Conservation (phyloP, 2,329 filamentous ascomycete species). For the Penicillium sp. region DNA sequence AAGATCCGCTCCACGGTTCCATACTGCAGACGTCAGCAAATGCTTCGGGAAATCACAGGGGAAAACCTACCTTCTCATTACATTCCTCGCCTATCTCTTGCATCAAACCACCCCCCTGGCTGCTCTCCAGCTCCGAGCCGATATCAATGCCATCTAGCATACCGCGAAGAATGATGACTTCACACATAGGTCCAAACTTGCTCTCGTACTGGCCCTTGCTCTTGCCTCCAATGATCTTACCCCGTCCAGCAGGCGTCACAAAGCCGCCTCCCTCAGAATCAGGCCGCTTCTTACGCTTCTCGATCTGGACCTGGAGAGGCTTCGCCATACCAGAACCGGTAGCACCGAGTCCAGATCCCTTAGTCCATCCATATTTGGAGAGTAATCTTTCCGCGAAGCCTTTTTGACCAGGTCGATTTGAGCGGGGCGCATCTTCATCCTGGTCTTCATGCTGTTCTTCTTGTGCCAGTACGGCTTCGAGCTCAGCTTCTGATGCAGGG, state of each 20-base stretch:
- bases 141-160: conserved; percentile 89
- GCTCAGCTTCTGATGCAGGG: conserved; percentile 55
- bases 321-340: conserved; percentile 80
- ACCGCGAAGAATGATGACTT: conserved; percentile 77
- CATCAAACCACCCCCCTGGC: conserved; percentile 65
- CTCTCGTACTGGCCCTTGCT: conserved; percentile 54
- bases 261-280: conserved; percentile 80
- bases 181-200: conserved; percentile 73
- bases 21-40: conserved; percentile 56
- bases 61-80: conserved; percentile 66
- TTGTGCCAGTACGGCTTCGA: conserved; percentile 50
- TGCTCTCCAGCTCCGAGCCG: conserved; percentile 70
- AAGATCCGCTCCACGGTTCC: conserved; percentile 79
- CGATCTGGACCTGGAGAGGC: conserved; percentile 78
- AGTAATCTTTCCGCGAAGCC: conserved; percentile 87
- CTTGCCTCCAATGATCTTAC: conserved; percentile 79
- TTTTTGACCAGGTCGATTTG: conserved; percentile 73
- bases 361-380: conserved; percentile 90
- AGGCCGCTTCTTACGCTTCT: conserved; percentile 77
- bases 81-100: conserved; percentile 97
- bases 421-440: conserved; percentile 50
- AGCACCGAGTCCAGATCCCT: conserved; percentile 84
- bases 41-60: background rate
- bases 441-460: conserved; percentile 37
- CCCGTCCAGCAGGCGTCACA: conserved; percentile 67